Evolutionary conservation across 108 stramenopile genomes (phyloP).

Genomic region (Schizochytrium sp.): DNA sequence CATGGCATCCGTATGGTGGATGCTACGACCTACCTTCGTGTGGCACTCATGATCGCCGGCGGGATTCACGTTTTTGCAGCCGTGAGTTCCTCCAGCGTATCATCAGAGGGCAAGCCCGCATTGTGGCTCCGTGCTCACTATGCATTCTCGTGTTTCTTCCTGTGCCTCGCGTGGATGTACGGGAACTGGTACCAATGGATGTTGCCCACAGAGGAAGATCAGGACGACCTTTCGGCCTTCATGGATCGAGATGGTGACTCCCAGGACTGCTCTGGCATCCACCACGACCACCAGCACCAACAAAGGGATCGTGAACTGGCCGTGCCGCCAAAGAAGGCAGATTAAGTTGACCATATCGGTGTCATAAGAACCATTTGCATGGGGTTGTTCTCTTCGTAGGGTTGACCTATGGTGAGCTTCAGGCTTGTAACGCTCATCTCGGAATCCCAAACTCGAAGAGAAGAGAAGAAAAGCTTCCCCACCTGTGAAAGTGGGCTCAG

Average conservation of each 20-base stretch:
- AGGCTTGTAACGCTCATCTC: too few relatives aligned
- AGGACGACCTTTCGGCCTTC: neutral
- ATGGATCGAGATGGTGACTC: neutral
- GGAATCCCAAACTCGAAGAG: too few relatives aligned
- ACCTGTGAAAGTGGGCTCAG: too few relatives aligned
- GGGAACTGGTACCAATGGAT: constrained; percentile 60
- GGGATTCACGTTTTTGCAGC: constrained; percentile 16
- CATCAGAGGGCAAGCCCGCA: neutral
- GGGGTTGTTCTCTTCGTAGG: too few relatives aligned
- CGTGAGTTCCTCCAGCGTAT: neutral
- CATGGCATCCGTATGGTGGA: constrained; percentile 46
- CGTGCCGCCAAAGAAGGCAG: too few relatives aligned
- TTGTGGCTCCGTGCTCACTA: neutral
- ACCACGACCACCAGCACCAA: neutral
- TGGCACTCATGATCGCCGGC: neutral
- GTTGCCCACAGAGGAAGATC: constrained; percentile 21
- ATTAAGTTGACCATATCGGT: too few relatives aligned
- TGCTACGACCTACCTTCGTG: neutral
- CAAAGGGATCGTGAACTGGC: too few relatives aligned
- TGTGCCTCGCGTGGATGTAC: constrained; percentile 36
- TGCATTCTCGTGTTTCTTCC: neutral
- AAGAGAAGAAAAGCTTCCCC: too few relatives aligned
- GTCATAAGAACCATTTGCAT: too few relatives aligned
- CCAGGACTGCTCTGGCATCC: neutral
- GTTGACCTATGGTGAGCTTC: too few relatives aligned